Base-by-base conservation (phyloP, 305 asterid species). In the Plantago coronopus region DNA sequence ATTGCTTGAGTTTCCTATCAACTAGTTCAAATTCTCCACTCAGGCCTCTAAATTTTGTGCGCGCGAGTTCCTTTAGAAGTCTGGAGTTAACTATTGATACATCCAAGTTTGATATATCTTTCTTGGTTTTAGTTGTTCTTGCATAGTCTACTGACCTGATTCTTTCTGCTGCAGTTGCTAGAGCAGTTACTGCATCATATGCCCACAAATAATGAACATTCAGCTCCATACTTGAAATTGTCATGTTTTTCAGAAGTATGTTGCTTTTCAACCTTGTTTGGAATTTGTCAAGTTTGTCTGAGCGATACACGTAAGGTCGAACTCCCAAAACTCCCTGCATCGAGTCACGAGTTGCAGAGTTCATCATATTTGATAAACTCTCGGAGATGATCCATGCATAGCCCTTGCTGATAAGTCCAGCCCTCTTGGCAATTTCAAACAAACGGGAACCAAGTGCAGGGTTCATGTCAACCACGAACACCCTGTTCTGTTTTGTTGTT, bases 291-390 rank as follows among this genome's bases (percentile, higher is more conserved):
- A 79, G 63, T 17, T 53, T 48, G 17, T 74, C 50, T 1, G 86
- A 70, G 7, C 21, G 17, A 0, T 57, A 50, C 0, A 69, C 61
- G 60, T 76, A 56, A 17, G 83, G 77, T 60, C 75, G 72, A 5
- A 83, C 5, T 14, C 85, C 90, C 17, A 83, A 1, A 51, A 78
- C 79, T 11, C 86, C 84, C 29, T 80, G 76, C 84, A 83, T 78
- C 0, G 78, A 54, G 18, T 59, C 75, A 40, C 67, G 66, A 19
- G 59, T 15, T 1, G 43, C 20, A 27, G 70, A 29, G 40, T 63
- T 67, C 12, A 74, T 17, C 7, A 69, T 70, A 53, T 64, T 78
- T 1, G 81, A 72, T 13, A 78, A 5, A 7, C 72, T 67, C 50
- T 72, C 78, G 9, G 77, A 64, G 22, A 76, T 53, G 12, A 80